These are phyloP conservation scores for Chaetomium olivaceum DNA, from an alignment of 2,329 filamentous ascomycete genomes.

Conservation along the genomic window DNA sequence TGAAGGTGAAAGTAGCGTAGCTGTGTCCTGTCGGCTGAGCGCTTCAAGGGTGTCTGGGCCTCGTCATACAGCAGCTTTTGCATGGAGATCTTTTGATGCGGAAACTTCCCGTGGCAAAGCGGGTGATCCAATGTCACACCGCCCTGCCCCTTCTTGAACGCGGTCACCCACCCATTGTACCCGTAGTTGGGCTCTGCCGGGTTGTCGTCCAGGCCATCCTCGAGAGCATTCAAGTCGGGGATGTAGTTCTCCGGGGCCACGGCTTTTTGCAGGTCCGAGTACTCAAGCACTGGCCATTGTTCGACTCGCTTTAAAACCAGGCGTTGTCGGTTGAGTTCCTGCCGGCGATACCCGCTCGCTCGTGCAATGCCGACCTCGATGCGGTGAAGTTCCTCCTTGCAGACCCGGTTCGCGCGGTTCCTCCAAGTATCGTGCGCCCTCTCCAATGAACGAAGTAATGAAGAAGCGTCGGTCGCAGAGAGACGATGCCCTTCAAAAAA, in stretches of 20 bases:
- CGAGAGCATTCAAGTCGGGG: slow-evolving; percentile 21
- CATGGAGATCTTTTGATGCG: slow-evolving; percentile 31
- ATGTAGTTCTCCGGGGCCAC: slow-evolving; percentile 28
- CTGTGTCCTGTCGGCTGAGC: slow-evolving; percentile 24
- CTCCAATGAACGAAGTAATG: slow-evolving; percentile 23
- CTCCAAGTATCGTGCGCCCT: slow-evolving; percentile 24
- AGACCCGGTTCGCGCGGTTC: slow-evolving; percentile 16
- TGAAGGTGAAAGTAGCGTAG: slow-evolving; percentile 32
- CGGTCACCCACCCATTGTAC: slow-evolving; percentile 31
- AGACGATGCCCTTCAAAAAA: slow-evolving; percentile 28
- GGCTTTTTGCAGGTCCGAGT: slow-evolving; percentile 13
- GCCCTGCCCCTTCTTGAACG: slow-evolving; percentile 27
- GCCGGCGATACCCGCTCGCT: slow-evolving; percentile 16
- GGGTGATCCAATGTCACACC: slow-evolving; percentile 28
- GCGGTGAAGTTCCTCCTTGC: slow-evolving; percentile 25
- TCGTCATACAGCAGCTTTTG: slow-evolving; percentile 30
- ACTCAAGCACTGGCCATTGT: slow-evolving; percentile 26
- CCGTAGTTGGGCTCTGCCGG: slow-evolving; percentile 28
- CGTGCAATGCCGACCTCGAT: slow-evolving; percentile 23
- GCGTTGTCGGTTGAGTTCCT: slow-evolving; percentile 24
- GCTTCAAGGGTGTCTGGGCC: slow-evolving; percentile 25
- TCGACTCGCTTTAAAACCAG: slow-evolving; percentile 26
- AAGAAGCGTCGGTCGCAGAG: slow-evolving; percentile 18
- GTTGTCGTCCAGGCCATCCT: slow-evolving; percentile 29
- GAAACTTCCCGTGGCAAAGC: slow-evolving; percentile 28